phyloP scores from a whole-genome alignment of 1,139 yeast genomes.

The Protomyces arabidopsidicola region DNA sequence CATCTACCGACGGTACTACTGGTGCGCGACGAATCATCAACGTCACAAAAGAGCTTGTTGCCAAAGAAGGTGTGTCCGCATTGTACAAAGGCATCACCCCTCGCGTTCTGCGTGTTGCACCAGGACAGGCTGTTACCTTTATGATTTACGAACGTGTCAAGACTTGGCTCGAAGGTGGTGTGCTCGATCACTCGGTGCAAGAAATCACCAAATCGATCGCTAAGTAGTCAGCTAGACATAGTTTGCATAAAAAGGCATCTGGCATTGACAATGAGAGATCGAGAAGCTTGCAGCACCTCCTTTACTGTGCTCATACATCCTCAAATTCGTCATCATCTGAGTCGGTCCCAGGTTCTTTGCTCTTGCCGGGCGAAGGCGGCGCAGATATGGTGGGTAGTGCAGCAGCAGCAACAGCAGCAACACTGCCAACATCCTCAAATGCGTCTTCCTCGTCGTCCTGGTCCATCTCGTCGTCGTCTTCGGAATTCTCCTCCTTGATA shows the following conservation, averaged over 20 bases:
- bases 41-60: constrained; percentile 74
- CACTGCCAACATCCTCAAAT: constrained; percentile 3
- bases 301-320: constrained; percentile 5
- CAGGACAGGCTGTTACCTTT: constrained; percentile 98
- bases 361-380: not conserved
- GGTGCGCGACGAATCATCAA: constrained; percentile 72
- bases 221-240: not conserved
- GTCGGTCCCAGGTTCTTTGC: not conserved
- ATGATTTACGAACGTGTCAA: constrained; percentile 91
- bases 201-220: not conserved
- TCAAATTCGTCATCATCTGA: constrained; percentile 24
- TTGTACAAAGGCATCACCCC: constrained; percentile 97
- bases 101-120: constrained; percentile 95
- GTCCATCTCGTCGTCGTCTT: constrained; percentile 31
- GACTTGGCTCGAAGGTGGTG: constrained; percentile 51
- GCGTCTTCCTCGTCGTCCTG: constrained; percentile 22
- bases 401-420: not conserved
- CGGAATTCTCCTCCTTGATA: constrained; percentile 13
- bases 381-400: not conserved
- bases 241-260: not conserved
- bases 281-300: too few relatives aligned
- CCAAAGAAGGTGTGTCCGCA: constrained; percentile 84
- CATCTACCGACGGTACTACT: constrained; percentile 61
- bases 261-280: not conserved
- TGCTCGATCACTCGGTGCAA: constrained; percentile 4